Evolutionary conservation across 805 yeast species (phyloP), one percentile per base, ranked within the genome.

Genomic region (Cyberlindnera misumaiensis): DNA sequence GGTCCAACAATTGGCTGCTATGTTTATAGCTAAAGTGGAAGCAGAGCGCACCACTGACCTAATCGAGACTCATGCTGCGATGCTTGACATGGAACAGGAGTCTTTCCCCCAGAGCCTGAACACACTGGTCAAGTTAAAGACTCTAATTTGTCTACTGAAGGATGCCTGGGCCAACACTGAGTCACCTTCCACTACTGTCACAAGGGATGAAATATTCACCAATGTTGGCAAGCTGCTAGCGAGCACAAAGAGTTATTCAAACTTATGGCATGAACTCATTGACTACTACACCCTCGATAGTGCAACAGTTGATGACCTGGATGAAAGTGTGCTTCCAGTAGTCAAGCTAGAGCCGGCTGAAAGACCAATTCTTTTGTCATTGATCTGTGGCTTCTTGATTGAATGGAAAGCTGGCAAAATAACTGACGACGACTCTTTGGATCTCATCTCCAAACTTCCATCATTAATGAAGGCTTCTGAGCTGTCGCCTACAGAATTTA

Each of bases 1-100:
- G 41, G 59, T 49, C 35, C 54, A 59, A 13, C 52, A 62, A 14
- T 80, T 81, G 36, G 63, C 78, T 10, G 74, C 82, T 10, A 75
- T 65, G 43, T 77, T 84, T 46, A 58, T 80, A 15, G 58, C 68
- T 7, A 44, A 61, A 7, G 67, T 70, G 17, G 74, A 71, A 39
- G 49, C 49, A 6, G 74, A 72, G 13, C 53, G 57, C 15, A 53
- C 62, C 6, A 50, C 55, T 6, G 72, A 66, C 4, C 55, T 59
- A 12, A 26, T 59, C 16, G 76, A 70, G 32, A 50, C 59, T 11
- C 55, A 59, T 38, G 49, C 58, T 4, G 45, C 59, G 1, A 52
- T 56, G 11, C 49, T 73, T 18, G 57, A 63, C 3, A 43, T 52
- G 2, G 16, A 45, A 1, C 46, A 56, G 30, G 44, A 43, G 0